A percentile compares a stretch with the other conserved stretches of the same genome.
These are phyloP conservation scores for Irpex lacteus DNA, from an alignment of 1,284 basidiomycete genomes.

Conservation along the genomic window DNA sequence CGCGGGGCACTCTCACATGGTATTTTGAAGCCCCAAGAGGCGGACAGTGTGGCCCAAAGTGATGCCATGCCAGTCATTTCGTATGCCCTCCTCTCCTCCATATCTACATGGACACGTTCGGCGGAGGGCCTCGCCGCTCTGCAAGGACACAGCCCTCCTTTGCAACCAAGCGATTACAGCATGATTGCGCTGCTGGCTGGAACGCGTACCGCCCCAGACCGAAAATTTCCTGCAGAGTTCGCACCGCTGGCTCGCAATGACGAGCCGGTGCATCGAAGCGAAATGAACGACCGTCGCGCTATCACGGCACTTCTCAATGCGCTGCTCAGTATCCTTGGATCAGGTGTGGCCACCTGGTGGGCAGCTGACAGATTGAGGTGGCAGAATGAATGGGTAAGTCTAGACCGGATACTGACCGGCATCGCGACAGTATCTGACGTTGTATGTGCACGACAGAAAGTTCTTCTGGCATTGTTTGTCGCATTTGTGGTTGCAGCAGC, in stretches of 20 bases:
- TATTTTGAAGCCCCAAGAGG: slow-evolving; percentile 1
- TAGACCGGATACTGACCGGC: not conserved
- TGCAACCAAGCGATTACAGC: slow-evolving; percentile 54
- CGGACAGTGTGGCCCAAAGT: not conserved
- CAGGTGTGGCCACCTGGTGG: slow-evolving; percentile 70
- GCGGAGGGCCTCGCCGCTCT: slow-evolving; percentile 44
- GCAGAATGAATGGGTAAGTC: slow-evolving; percentile 69
- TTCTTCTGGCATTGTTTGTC: slow-evolving; percentile 56
- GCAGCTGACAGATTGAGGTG: slow-evolving; percentile 60
- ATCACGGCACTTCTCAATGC: slow-evolving; percentile 70
- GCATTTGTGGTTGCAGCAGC: slow-evolving; percentile 63
- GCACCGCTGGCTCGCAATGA: slow-evolving; percentile 38
- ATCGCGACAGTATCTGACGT: not conserved
- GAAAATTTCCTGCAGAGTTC: slow-evolving; percentile 52
- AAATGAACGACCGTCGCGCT: slow-evolving; percentile 54
- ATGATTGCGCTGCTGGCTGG: slow-evolving; percentile 79
- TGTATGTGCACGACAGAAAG: slow-evolving; percentile 41
- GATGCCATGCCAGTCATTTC: slow-evolving; percentile 43
- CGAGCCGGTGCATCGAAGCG: slow-evolving; percentile 36
- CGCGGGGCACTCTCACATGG: slow-evolving; percentile 9
- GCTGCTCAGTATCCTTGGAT: slow-evolving; percentile 62
- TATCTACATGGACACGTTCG: slow-evolving; percentile 70
- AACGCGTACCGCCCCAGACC: slow-evolving; percentile 67
- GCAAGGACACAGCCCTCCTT: slow-evolving; percentile 36
- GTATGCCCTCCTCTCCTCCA: slow-evolving; percentile 51